phyloP scores from a whole-genome alignment of 2,329 filamentous ascomycete genomes.

The Cladosporium phlei region DNA sequence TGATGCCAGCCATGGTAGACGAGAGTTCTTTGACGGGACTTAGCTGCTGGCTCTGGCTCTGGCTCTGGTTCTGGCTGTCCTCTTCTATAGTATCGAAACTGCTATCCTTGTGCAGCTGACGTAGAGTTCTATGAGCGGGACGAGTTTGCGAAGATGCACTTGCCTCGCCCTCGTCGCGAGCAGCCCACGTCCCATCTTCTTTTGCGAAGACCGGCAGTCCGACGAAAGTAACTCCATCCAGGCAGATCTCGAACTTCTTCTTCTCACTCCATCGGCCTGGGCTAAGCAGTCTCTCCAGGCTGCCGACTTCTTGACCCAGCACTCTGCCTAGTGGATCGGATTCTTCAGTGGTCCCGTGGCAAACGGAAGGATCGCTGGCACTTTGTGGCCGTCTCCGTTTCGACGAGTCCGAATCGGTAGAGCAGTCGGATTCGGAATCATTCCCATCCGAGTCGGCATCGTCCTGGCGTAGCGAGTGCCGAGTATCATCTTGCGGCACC shows the following conservation, averaged over 20 bases:
- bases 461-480: too few species aligned
- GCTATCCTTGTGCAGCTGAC: neutral
- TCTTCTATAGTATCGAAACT: neutral
- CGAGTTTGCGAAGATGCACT: constrained; percentile 2
- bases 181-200: constrained; percentile 52
- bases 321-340: constrained; percentile 14
- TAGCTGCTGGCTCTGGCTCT: constrained; percentile 7
- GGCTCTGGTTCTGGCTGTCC: constrained; percentile 5
- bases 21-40: constrained; percentile 5
- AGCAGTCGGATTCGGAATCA: neutral
- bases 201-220: constrained; percentile 80
- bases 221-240: constrained; percentile 75
- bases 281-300: constrained; percentile 74
- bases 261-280: constrained; percentile 61
- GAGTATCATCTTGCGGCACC: too few species aligned
- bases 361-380: constrained; percentile 1
- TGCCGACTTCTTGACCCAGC: constrained; percentile 43
- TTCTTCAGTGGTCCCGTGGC: neutral
- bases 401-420: neutral
- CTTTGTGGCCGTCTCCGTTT: neutral
- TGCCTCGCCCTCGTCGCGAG: constrained; percentile 6
- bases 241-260: constrained; percentile 79
- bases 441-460: neutral
- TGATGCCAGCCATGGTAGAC: constrained; percentile 5
- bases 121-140: too few species aligned